A percentile compares a stretch with the other conserved stretches of the same genome.
Conservation (phyloP, 2,329 filamentous ascomycete species). For the Ceratocystis smalleyi region DNA sequence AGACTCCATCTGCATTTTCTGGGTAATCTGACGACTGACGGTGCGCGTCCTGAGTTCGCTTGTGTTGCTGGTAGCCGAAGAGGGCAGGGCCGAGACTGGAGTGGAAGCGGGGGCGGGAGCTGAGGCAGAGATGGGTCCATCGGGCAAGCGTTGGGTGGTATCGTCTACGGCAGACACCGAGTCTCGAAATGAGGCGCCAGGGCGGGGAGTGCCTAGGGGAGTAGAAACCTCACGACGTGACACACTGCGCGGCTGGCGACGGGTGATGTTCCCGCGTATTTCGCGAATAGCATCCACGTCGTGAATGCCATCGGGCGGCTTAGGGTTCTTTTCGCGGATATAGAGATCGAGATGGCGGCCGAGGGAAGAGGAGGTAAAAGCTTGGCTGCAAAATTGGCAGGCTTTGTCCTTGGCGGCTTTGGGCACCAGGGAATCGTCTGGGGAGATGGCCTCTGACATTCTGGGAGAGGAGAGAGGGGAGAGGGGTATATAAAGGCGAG, state of each 20-base stretch:
- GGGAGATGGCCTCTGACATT: conserved; percentile 25
- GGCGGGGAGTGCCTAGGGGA: conserved; percentile 35
- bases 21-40: conserved; percentile 36
- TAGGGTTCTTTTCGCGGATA: conserved; percentile 85
- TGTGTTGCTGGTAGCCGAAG: not conserved
- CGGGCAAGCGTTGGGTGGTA: conserved; percentile 20
- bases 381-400: conserved; percentile 76
- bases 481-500: not conserved
- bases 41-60: conserved; percentile 25
- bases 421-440: conserved; percentile 17
- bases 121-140: conserved; percentile 17
- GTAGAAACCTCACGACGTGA: conserved; percentile 43
- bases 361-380: conserved; percentile 85
- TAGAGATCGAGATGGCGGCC: conserved; percentile 89
- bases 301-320: conserved; percentile 71
- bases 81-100: conserved; percentile 18
- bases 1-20: conserved; percentile 48
- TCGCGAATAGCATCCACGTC: conserved; percentile 78
- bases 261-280: conserved; percentile 69
- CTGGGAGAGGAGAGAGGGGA: conserved; percentile 14
- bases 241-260: conserved; percentile 54
- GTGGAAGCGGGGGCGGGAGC: conserved; percentile 27
- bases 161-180: conserved; percentile 25
- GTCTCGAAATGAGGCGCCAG: conserved; percentile 22
- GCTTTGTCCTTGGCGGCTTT: conserved; percentile 62